A percentile compares a stretch with the other conserved stretches of the same genome.
These are phyloP conservation scores for Eustoma russellianum DNA, from an alignment of 257 asterid genomes.

Conservation along the genomic window DNA sequence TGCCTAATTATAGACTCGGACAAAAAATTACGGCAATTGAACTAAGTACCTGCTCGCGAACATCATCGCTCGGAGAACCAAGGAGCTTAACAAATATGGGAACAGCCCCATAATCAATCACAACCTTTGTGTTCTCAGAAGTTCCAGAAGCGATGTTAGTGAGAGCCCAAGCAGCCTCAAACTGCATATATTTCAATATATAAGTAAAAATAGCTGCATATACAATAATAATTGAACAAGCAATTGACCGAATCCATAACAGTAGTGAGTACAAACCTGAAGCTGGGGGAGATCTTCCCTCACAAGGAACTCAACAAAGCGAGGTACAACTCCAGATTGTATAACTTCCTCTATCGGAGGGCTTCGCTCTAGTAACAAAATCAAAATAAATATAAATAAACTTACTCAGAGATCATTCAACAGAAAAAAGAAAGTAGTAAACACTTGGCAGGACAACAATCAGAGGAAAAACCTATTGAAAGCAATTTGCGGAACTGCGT, in stretches of 20 bases:
- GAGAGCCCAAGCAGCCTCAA: slow-evolving; percentile 98
- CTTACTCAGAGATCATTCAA: too few relatives aligned
- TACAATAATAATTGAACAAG: neutral
- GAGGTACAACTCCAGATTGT: slow-evolving; percentile 80
- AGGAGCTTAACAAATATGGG: slow-evolving; percentile 77
- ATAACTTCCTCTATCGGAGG: slow-evolving; percentile 87
- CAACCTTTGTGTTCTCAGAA: slow-evolving; percentile 83
- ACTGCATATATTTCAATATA: slow-evolving; percentile 21
- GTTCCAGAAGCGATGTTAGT: slow-evolving; percentile 93
- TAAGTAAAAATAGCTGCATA: neutral
- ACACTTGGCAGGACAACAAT: neutral
- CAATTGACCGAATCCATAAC: neutral
- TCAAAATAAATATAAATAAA: neutral
- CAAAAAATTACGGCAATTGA: too few relatives aligned
- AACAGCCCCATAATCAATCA: slow-evolving; percentile 81
- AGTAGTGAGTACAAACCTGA: slow-evolving; percentile 32
- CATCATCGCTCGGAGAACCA: slow-evolving; percentile 81
- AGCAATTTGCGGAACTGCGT: slow-evolving; percentile 70
- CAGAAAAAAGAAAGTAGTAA: too few relatives aligned
- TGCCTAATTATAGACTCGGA: too few relatives aligned
- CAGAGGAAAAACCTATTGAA: slow-evolving; percentile 47
- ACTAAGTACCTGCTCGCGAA: slow-evolving; percentile 68
- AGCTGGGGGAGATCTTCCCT: slow-evolving; percentile 84
- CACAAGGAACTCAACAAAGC: slow-evolving; percentile 63
- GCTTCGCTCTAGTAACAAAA: slow-evolving; percentile 47